A percentile compares a stretch with the other conserved stretches of the same genome.
These are phyloP conservation scores for Limonium bicolor DNA, from an alignment of 148 eudicot species.

Conservation along the genomic window DNA sequence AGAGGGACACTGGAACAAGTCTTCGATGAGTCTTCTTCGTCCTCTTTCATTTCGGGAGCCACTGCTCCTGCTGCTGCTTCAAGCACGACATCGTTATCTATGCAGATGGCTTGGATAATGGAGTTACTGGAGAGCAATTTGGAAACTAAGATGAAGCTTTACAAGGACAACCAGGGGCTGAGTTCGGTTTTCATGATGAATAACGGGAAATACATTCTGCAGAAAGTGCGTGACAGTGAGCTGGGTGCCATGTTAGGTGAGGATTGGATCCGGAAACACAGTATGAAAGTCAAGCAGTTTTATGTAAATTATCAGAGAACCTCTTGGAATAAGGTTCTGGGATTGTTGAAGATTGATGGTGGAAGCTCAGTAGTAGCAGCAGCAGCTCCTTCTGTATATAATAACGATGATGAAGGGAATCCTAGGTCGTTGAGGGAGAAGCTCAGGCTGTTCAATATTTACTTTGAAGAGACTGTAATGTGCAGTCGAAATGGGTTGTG, in stretches of 20 bases:
- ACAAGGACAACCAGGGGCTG: constrained; percentile 59
- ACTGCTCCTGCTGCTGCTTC: constrained; percentile 1
- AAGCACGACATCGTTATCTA: constrained; percentile 33
- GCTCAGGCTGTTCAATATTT: constrained; percentile 53
- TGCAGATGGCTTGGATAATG: constrained; percentile 87
- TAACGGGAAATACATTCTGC: constrained; percentile 78
- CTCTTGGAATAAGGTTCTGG: constrained; percentile 74
- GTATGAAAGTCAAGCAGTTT: constrained; percentile 53
- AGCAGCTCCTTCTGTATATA: no score
- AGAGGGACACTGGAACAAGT: constrained; percentile 60
- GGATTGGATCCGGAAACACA: constrained; percentile 80
- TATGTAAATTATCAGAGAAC: constrained; percentile 66
- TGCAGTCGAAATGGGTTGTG: constrained; percentile 66
- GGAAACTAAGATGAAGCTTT: constrained; percentile 66
- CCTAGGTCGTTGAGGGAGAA: constrained; percentile 59
- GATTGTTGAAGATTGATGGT: constrained; percentile 51
- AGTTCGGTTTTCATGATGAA: constrained; percentile 89
- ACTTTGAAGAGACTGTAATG: constrained; percentile 62
- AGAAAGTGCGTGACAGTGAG: constrained; percentile 71
- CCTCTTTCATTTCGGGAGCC: not conserved
- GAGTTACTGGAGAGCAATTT: constrained; percentile 83
- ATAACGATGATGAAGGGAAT: no score
- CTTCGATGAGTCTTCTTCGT: constrained; percentile 59
- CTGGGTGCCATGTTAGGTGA: constrained; percentile 71
- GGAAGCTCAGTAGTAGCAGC: constrained; percentile 20